Evolutionary conservation across 495 filamentous ascomycete species (phyloP).

Genomic region (Penicillium dipodomyicola): DNA sequence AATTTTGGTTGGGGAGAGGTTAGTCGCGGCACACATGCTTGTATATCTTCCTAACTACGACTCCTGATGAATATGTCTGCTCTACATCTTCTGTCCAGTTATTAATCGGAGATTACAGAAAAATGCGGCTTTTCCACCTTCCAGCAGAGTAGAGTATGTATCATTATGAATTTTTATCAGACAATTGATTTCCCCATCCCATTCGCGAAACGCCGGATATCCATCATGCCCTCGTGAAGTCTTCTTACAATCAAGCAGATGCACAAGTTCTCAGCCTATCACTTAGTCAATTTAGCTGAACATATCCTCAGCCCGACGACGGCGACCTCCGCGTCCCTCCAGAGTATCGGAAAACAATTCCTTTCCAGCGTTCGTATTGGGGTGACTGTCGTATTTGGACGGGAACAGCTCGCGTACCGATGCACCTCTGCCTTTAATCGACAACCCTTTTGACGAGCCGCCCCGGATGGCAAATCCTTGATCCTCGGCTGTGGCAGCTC

Average conservation of each 20-base stretch:
- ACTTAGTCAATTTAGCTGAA: slow-evolving; percentile 36
- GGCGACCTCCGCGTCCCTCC: slow-evolving; percentile 48
- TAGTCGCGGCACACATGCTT: background rate
- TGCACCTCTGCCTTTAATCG: slow-evolving; percentile 47
- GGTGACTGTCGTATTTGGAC: slow-evolving; percentile 46
- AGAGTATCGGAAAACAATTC: slow-evolving; percentile 63
- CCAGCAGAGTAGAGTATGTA: slow-evolving; percentile 10
- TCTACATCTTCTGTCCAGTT: background rate
- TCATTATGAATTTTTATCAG: slow-evolving; percentile 15
- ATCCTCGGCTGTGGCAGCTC: slow-evolving; percentile 47
- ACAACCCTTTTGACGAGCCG: slow-evolving; percentile 50
- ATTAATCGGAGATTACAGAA: background rate
- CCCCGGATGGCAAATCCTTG: slow-evolving; percentile 68
- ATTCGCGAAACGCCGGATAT: slow-evolving; percentile 20
- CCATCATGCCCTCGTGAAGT: slow-evolving; percentile 20
- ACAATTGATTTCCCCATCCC: slow-evolving; percentile 10
- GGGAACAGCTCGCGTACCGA: slow-evolving; percentile 72
- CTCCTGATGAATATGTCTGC: background rate
- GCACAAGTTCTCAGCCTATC: slow-evolving; percentile 2
- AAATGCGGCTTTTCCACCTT: background rate
- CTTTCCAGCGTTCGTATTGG: slow-evolving; percentile 59
- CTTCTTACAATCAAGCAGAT: slow-evolving; percentile 8
- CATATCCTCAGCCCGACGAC: slow-evolving; percentile 52
- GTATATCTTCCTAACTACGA: background rate
- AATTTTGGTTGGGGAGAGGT: slow-evolving; percentile 6